These are phyloP conservation scores for Amphichorda felina DNA, from an alignment of 2,329 filamentous ascomycete species.

Conservation along the genomic window DNA sequence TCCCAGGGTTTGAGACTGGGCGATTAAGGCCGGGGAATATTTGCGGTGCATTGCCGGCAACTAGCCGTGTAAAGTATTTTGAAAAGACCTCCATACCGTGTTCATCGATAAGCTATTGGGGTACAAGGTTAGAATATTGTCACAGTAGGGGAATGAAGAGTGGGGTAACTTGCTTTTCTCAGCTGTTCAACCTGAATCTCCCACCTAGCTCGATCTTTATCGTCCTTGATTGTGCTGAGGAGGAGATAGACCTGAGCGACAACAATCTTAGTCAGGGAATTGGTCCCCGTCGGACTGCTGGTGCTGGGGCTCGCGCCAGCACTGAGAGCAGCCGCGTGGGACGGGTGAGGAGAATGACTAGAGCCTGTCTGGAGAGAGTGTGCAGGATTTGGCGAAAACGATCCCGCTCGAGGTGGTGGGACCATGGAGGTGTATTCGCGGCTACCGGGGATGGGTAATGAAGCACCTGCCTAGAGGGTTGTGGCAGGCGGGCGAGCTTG, in stretches of 20 bases:
- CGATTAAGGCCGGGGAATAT: constrained; percentile 77
- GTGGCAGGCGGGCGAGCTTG: background rate
- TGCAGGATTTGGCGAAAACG: constrained; percentile 50
- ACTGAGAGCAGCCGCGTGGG: constrained; percentile 44
- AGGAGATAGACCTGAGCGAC: constrained; percentile 92
- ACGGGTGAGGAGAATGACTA: constrained; percentile 43
- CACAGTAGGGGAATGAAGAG: constrained; percentile 2
- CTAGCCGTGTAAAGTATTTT: constrained; percentile 87
- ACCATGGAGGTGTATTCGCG: constrained; percentile 37
- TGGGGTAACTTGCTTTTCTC: constrained; percentile 55
- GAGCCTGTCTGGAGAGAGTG: constrained; percentile 44
- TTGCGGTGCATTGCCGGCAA: constrained; percentile 80
- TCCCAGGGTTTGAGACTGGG: constrained; percentile 62
- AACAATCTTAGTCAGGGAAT: constrained; percentile 79
- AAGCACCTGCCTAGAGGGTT: background rate
- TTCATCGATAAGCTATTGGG: constrained; percentile 72
- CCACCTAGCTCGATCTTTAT: constrained; percentile 84
- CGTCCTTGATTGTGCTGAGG: constrained; percentile 88
- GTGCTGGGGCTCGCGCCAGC: constrained; percentile 50
- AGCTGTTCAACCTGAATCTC: constrained; percentile 85
- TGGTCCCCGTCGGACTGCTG: constrained; percentile 49
- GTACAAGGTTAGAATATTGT: background rate
- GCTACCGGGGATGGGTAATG: constrained; percentile 14
- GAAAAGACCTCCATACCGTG: constrained; percentile 99
- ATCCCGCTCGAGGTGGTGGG: constrained; percentile 50